A percentile compares a stretch with the other conserved stretches of the same genome.
These are phyloP conservation scores for Chrysoporthe deuterocubensis DNA, from an alignment of 2,329 filamentous ascomycete genomes.

Conservation along the genomic window DNA sequence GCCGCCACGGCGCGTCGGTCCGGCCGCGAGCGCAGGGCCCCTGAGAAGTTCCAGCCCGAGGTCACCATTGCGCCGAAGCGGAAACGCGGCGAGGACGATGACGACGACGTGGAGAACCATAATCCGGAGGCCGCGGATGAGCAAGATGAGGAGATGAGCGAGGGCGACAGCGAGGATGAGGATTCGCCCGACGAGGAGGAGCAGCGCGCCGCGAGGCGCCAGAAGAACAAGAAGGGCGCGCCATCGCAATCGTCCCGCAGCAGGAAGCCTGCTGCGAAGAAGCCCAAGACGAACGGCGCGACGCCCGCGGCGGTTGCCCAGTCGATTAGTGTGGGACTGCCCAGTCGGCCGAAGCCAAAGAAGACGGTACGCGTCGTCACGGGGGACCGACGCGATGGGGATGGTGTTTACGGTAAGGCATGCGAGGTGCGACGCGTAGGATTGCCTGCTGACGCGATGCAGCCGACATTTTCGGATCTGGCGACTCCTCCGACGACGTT, in stretches of 20 bases:
- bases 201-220: constrained; percentile 37
- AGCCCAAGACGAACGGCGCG: constrained; percentile 65
- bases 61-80: constrained; percentile 56
- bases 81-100: constrained; percentile 56
- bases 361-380: constrained; percentile 58
- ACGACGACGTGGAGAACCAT: constrained; percentile 51
- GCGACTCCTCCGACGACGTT: constrained; percentile 59
- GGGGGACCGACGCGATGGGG: constrained; percentile 51
- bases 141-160: constrained; percentile 28
- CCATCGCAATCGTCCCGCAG: constrained; percentile 47
- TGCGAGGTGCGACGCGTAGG: constrained; percentile 19
- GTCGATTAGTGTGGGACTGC: constrained; percentile 43
- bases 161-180: constrained; percentile 39
- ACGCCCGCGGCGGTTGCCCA: constrained; percentile 43
- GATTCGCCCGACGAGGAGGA: constrained; percentile 53
- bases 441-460: constrained; percentile 34
- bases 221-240: constrained; percentile 38
- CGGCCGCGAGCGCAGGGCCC: constrained; percentile 67
- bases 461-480: constrained; percentile 69
- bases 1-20: constrained; percentile 64
- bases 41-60: constrained; percentile 64
- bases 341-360: constrained; percentile 60
- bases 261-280: constrained; percentile 65
- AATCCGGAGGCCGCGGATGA: constrained; percentile 51
- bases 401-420: constrained; percentile 59